A percentile compares a stretch with the other conserved stretches of the same genome.
Evolutionary conservation across 257 asterid genomes (phyloP).

Genomic region (Solanum bulbocastanum): DNA sequence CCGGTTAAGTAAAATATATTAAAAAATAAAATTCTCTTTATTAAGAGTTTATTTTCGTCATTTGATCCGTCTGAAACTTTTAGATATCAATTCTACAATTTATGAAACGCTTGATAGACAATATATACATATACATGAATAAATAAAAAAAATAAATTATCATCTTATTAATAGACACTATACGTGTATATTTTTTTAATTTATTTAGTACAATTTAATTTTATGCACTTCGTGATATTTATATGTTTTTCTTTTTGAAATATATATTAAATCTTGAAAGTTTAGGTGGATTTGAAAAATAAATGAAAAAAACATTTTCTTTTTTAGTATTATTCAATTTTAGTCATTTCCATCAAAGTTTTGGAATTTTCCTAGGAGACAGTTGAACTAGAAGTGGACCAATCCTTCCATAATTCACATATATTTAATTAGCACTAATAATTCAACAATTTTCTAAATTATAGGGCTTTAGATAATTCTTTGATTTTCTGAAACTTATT

Average conservation of each 20-base stretch:
- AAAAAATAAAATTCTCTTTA: background rate
- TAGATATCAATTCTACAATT: too few species aligned
- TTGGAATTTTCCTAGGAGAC: background rate
- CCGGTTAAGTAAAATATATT: background rate
- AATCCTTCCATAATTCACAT: background rate
- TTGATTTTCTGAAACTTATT: background rate
- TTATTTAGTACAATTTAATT: too few species aligned
- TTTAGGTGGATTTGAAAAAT: background rate
- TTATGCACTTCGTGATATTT: too few species aligned
- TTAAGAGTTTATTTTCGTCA: background rate
- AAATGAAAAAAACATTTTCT: too few species aligned
- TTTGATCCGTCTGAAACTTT: accelerated
- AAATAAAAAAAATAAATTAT: background rate
- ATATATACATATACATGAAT: background rate
- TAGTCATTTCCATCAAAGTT: background rate
- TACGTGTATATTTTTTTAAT: background rate
- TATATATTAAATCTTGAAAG: background rate
- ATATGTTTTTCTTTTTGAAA: too few species aligned
- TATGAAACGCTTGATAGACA: background rate
- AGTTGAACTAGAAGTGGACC: background rate
- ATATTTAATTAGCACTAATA: background rate
- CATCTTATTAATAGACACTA: background rate
- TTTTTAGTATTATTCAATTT: background rate
- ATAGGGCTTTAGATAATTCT: background rate
- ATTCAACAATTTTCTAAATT: background rate